phyloP scores from a whole-genome alignment of 495 filamentous ascomycete species.

The Astrothelium macrocarpum region DNA sequence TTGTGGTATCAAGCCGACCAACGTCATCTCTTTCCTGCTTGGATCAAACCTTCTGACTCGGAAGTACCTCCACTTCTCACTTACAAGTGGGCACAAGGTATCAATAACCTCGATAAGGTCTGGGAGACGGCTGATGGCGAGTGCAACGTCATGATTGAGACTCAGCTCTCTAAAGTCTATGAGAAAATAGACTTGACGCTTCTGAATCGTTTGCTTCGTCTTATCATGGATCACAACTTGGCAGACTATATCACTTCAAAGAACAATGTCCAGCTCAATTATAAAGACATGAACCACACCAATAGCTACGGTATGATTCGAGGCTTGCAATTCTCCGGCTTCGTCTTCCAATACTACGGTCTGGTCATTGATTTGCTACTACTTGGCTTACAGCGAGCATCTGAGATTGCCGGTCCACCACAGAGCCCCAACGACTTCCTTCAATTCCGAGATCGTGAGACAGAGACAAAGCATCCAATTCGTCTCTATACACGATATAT shows the following conservation, averaged over 20 bases:
- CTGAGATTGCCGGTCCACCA: conserved; percentile 95
- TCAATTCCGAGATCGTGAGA: conserved; percentile 86
- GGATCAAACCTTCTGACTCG: conserved; percentile 99
- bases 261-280: conserved; percentile 98
- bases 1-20: conserved; percentile 99
- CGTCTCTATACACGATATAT: conserved; percentile 95
- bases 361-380: conserved; percentile 90
- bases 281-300: conserved; percentile 99
- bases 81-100: conserved; percentile 99
- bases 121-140: conserved; percentile 95
- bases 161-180: conserved; percentile 95
- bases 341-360: conserved; percentile 98
- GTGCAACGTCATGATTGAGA: conserved; percentile 99
- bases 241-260: conserved; percentile 99
- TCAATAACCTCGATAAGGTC: conserved; percentile 97
- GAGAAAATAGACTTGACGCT: conserved; percentile 98
- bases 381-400: conserved; percentile 86
- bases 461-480: conserved; percentile 89
- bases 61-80: conserved; percentile 94
- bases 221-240: conserved; percentile 99
- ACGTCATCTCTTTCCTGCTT: conserved; percentile 92
- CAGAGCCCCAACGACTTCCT: conserved; percentile 96
- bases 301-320: conserved; percentile 98
- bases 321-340: conserved; percentile 93
- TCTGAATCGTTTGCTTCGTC: conserved; percentile 78